Conservation (phyloP, 768 basidiomycete genomes). For the Obba rivulosa region DNA sequence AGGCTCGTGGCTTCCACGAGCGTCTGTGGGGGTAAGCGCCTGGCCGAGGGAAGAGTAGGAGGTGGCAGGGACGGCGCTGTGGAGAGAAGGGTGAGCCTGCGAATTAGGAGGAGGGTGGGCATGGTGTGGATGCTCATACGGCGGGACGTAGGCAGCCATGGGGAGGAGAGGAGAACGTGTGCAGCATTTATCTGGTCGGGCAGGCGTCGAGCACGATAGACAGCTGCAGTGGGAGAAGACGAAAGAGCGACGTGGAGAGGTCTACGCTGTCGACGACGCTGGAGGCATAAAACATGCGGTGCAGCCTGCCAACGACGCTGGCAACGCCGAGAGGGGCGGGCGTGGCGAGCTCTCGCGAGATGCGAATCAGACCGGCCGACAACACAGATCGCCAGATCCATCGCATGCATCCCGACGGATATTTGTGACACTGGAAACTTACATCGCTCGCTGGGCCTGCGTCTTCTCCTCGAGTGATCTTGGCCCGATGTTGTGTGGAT, state of each 20-base stretch:
- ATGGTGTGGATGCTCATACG: slow-evolving; percentile 9
- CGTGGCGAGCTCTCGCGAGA: background rate
- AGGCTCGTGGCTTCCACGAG: slow-evolving; percentile 3
- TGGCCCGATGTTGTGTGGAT: no score
- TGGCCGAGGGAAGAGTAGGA: slow-evolving; percentile 17
- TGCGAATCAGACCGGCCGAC: slow-evolving; percentile 6
- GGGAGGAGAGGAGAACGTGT: background rate
- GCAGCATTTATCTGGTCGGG: slow-evolving; percentile 3
- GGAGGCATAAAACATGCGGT: no score
- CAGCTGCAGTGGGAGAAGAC: background rate
- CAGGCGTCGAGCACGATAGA: background rate
- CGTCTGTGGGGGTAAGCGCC: slow-evolving; percentile 10
- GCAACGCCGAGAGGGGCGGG: slow-evolving; percentile 1
- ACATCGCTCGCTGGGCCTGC: no score
- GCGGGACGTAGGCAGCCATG: slow-evolving; percentile 11
- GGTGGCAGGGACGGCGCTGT: slow-evolving; percentile 9
- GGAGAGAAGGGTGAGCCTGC: slow-evolving; percentile 7
- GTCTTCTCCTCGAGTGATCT: no score
- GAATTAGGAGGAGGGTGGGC: slow-evolving; percentile 3
- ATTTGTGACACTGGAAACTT: no score
- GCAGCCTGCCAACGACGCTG: background rate
- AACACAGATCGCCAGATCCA: slow-evolving; percentile 9
- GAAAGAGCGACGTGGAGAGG: slow-evolving; percentile 1
- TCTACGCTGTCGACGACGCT: no score
- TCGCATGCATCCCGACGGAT: background rate